phyloP scores from a whole-genome alignment of 805 yeast genomes.

The Kuraishia piskuri region DNA sequence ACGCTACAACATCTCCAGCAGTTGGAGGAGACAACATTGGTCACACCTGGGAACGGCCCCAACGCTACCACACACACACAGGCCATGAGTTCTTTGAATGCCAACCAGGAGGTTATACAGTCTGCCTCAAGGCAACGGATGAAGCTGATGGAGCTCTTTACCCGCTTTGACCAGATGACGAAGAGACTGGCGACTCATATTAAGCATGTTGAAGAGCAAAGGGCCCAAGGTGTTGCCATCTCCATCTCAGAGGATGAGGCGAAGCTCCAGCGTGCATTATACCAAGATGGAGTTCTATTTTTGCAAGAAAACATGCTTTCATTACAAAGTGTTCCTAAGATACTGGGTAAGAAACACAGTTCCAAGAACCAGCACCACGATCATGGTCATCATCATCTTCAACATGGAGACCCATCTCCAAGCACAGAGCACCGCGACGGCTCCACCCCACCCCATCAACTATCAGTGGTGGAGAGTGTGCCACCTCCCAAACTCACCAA shows the following conservation, averaged over 20 bases:
- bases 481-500: slow-evolving; percentile 29
- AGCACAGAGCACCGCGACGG: too few species aligned
- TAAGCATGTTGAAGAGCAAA: slow-evolving; percentile 7
- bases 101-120: slow-evolving; percentile 15
- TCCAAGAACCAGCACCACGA: slow-evolving; percentile 14
- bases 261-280: slow-evolving; percentile 43
- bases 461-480: not conserved
- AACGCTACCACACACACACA: not conserved
- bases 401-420: too few species aligned
- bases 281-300: slow-evolving; percentile 45
- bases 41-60: not conserved
- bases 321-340: slow-evolving; percentile 49
- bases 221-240: slow-evolving; percentile 12
- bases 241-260: slow-evolving; percentile 27
- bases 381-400: slow-evolving; percentile 9
- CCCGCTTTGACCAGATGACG: slow-evolving; percentile 40
- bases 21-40: not conserved
- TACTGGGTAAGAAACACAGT: slow-evolving; percentile 20
- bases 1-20: slow-evolving; percentile 4
- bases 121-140: slow-evolving; percentile 33
- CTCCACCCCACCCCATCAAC: not conserved
- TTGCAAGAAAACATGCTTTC: slow-evolving; percentile 62
- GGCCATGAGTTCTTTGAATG: slow-evolving; percentile 4
- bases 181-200: slow-evolving; percentile 29
- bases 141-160: slow-evolving; percentile 38